These are phyloP conservation scores for Pythium volutum DNA, from an alignment of 352 stramenopile species.

Conservation along the genomic window DNA sequence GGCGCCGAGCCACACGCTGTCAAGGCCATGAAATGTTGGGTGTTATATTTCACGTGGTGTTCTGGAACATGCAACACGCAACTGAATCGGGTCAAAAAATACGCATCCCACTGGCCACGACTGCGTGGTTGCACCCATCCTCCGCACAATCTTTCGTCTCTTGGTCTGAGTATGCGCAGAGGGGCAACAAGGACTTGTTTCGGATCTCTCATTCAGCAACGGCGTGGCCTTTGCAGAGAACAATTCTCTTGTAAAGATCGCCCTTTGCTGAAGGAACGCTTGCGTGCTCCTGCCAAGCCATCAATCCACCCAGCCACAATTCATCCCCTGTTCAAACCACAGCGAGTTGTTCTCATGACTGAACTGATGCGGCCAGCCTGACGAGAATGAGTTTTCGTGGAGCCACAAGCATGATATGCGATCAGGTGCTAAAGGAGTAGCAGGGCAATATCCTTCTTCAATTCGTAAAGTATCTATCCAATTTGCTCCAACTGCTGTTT, in stretches of 20 bases:
- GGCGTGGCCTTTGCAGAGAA: no score
- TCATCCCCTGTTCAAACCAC: neutral
- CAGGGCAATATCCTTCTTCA: no score
- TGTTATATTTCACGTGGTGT: neutral
- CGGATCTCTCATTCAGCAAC: no score
- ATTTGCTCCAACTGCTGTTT: no score
- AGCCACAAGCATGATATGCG: no score
- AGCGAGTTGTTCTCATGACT: neutral
- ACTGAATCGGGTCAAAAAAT: constrained; percentile 15
- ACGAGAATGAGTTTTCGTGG: neutral
- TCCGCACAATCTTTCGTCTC: neutral
- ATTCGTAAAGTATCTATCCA: no score
- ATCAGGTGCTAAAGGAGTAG: no score
- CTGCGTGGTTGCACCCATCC: constrained; percentile 13
- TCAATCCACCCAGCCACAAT: no score
- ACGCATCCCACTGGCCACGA: constrained; percentile 17
- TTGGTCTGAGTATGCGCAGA: constrained; percentile 9
- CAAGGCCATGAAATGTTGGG: neutral
- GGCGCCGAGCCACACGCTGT: neutral
- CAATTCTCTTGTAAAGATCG: no score
- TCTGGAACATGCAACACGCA: constrained; percentile 1
- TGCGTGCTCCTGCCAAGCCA: no score
- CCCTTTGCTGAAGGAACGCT: no score
- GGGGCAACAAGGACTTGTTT: neutral
- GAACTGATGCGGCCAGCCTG: neutral